phyloP scores from a whole-genome alignment of 176 grass and related monocot species.

The Paspalum vaginatum region DNA sequence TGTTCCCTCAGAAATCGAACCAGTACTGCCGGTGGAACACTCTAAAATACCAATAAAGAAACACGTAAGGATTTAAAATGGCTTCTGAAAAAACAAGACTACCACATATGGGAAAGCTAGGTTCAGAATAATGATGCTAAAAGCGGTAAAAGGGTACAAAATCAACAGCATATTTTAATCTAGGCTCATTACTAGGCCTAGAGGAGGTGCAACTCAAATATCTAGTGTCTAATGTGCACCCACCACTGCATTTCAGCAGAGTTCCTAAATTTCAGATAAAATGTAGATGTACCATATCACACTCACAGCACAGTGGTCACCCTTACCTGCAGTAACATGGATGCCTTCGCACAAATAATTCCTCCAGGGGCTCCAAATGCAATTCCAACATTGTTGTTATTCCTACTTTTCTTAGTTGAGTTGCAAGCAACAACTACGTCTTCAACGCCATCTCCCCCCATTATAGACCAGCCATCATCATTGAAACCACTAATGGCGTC shows the following conservation, averaged over 20 bases:
- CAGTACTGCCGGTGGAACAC: slow-evolving; percentile 85
- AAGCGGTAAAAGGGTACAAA: not conserved
- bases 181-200: too few relatives aligned
- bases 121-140: slow-evolving; percentile 7
- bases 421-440: slow-evolving; percentile 83
- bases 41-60: slow-evolving; percentile 59
- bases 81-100: not conserved
- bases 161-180: not conserved
- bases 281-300: not conserved
- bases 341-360: slow-evolving; percentile 98
- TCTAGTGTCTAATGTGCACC: not conserved
- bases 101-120: not conserved
- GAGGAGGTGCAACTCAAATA: not conserved
- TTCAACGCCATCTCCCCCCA: slow-evolving; percentile 87
- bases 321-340: slow-evolving; percentile 93
- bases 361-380: slow-evolving; percentile 67
- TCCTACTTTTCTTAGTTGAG: slow-evolving; percentile 78
- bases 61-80: not conserved
- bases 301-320: not conserved
- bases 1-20: slow-evolving; percentile 95
- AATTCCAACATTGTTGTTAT: slow-evolving; percentile 43
- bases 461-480: slow-evolving; percentile 92
- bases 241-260: not conserved
- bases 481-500: slow-evolving; percentile 96
- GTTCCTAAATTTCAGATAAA: not conserved